These are phyloP conservation scores for Leccinum rimulosum DNA, from an alignment of 768 basidiomycete genomes.

Conservation along the genomic window DNA sequence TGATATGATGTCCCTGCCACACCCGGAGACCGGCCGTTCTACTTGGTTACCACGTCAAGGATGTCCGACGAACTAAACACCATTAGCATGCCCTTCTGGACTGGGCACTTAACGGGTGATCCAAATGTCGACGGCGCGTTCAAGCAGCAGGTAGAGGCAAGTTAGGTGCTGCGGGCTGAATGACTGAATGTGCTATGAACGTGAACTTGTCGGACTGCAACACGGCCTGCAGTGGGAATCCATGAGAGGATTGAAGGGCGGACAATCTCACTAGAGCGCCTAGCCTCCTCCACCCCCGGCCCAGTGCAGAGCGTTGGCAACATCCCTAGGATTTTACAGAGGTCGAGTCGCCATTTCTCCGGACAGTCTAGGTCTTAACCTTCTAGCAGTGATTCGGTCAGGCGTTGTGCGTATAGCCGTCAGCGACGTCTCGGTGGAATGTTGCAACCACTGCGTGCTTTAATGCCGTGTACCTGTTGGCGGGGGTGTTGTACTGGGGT, in stretches of 20 bases:
- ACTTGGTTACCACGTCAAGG: no score
- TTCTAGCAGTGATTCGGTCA: conserved; percentile 35
- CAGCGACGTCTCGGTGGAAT: conserved; percentile 45
- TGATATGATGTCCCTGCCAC: no score
- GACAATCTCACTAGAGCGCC: conserved; percentile 60
- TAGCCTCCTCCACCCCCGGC: conserved; percentile 53
- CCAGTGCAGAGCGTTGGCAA: conserved; percentile 50
- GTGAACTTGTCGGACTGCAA: conserved; percentile 55
- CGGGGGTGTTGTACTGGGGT: conserved; percentile 47
- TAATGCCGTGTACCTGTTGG: conserved; percentile 37
- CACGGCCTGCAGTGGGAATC: conserved; percentile 58
- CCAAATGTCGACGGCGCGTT: no score
- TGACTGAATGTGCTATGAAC: conserved; percentile 33
- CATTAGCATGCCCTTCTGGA: no score
- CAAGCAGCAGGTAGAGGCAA: no score
- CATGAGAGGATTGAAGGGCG: conserved; percentile 58
- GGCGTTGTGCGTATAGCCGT: conserved; percentile 34
- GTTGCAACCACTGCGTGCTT: conserved; percentile 47
- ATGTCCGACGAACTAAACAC: no score
- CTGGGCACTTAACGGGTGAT: no score
- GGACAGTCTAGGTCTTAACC: neutral
- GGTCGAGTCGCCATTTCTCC: conserved; percentile 34
- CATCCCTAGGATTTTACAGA: conserved; percentile 68
- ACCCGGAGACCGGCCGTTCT: no score
- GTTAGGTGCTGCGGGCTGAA: no score